Conservation (phyloP, 139 green algal genomes). For the Chlamydomonas eustigma region DNA sequence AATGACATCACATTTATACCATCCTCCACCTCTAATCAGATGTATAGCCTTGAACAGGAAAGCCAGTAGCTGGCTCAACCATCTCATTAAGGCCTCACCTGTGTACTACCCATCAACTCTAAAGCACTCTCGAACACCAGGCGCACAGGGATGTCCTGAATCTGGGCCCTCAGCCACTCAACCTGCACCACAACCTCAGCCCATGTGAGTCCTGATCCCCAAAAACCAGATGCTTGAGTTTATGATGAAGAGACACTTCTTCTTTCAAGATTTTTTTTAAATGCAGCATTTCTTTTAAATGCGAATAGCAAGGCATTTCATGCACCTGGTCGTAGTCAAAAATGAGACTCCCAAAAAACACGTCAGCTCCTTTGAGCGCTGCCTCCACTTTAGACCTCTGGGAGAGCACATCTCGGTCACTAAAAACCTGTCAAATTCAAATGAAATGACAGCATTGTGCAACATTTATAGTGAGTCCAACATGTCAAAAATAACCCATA, state of each 20-base stretch:
- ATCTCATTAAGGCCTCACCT: conserved; percentile 59
- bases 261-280: too few relatives aligned
- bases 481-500: too few relatives aligned
- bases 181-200: conserved; percentile 58
- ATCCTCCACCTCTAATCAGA: too few relatives aligned
- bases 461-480: too few relatives aligned
- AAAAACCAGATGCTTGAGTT: too few relatives aligned
- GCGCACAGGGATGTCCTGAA: conserved; percentile 70
- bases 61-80: conserved; percentile 37
- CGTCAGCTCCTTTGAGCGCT: conserved; percentile 77
- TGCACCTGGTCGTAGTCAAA: conserved; percentile 95
- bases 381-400: conserved; percentile 59
- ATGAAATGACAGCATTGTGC: too few relatives aligned
- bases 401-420: conserved; percentile 77
- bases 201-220: too few relatives aligned
- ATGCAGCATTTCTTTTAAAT: too few relatives aligned
- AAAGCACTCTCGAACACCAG: conserved; percentile 95
- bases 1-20: too few relatives aligned
- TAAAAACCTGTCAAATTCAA: conserved; percentile 81
- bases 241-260: too few relatives aligned
- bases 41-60: too few relatives aligned
- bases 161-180: conserved; percentile 79
- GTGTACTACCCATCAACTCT: conserved; percentile 90
- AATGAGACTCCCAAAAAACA: conserved; percentile 90
- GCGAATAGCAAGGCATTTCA: too few relatives aligned